Evolutionary conservation across 139 green algal species (phyloP), one percentile per base, ranked within the genome.

Genomic region (Chlorella sp.): DNA sequence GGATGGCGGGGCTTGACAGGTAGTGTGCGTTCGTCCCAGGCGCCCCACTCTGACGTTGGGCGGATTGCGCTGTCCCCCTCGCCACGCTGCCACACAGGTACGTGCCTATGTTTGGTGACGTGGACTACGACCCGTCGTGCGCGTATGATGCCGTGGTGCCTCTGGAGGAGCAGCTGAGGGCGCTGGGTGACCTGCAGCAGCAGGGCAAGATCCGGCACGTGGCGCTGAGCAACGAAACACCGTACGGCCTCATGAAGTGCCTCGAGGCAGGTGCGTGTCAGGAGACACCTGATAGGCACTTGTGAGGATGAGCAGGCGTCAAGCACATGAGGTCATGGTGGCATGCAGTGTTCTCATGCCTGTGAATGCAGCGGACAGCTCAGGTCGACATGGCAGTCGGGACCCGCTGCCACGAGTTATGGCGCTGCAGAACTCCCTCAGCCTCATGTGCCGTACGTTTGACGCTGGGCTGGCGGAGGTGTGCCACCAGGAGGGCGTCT

Each of bases 61-160:
- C n/a, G n/a, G n/a, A n/a, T n/a, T n/a, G n/a, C n/a, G n/a, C n/a
- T n/a, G n/a, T n/a, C n/a, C n/a, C n/a, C n/a, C n/a, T n/a, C n/a
- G n/a, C n/a, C n/a, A n/a, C n/a, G n/a, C n/a, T n/a, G n/a, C n/a
- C n/a, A n/a, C n/a, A n/a, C 83, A 96, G 94, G 70, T 98, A 98
- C 71, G 92, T 98, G 23, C 94, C 94, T 10, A 97, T 97, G 92
- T 98, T 98, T 85, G 94, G 94, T 1, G 90, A 97, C 30, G 35
- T 80, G 1, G 88, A 95, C 5, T 98, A 91, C 72, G 83, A 95
- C 63, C 76, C 82, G 0, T 17, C 24, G 1, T 64, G 36, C n/a
- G 76, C 72, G 0, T 95, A 90, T 69, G 51, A 35, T 32, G 49
- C 49, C 69, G 68, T 64, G 70, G 49, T 74, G 74, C 31, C 81